Base-by-base conservation (phyloP, 805 yeast genomes). In the Teunomyces cretensis region DNA sequence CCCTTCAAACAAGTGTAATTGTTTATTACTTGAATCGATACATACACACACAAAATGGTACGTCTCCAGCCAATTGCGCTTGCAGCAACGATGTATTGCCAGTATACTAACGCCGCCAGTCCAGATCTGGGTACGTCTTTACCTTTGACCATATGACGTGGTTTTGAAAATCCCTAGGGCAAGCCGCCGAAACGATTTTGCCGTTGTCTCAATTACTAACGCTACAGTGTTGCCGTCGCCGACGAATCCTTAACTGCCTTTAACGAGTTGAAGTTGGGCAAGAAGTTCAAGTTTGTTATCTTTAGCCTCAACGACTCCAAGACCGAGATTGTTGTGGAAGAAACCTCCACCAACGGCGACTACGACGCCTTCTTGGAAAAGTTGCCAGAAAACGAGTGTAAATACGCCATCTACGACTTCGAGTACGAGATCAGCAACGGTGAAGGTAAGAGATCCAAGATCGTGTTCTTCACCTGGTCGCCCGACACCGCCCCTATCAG, bases 401-500 rank as follows among this genome's bases (percentile, higher is more conserved):
- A 91, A 70, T 94, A 94, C 69, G 99, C 98, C 49, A 83, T 94
- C 46, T 94, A 89, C 74, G 98, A 92, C 74, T 92, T 94, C 61
- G 97, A 92, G 75, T 94, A 91, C 72, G 96, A 90, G 70, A 75
- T 88, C 49, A 81, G 86, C 55, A 82, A 80, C 42, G 91, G 89
- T 59, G 98, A 92, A 72, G 99, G 99, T 67, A 90, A 89, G 80
- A 87, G 96, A 78, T 80, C 84, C 54, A 83, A 81, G 68, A 78
- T 82, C 52, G 75, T 81, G 36, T 82, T 75, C 71, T 74, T 65
- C 76, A 87, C 94, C 56, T 94, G 99, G 99, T 84, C 97, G 51
- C 99, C 99, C 61, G 99, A 94, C 67, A 88, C 96, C 51, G 97
- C 98, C 44, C 89, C 94, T 51, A 84, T 94, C 62, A 86, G 95